Evolutionary conservation across 768 basidiomycete genomes (phyloP), one percentile per base, ranked within the genome.

Genomic region (Tricholoma hemisulphureum): DNA sequence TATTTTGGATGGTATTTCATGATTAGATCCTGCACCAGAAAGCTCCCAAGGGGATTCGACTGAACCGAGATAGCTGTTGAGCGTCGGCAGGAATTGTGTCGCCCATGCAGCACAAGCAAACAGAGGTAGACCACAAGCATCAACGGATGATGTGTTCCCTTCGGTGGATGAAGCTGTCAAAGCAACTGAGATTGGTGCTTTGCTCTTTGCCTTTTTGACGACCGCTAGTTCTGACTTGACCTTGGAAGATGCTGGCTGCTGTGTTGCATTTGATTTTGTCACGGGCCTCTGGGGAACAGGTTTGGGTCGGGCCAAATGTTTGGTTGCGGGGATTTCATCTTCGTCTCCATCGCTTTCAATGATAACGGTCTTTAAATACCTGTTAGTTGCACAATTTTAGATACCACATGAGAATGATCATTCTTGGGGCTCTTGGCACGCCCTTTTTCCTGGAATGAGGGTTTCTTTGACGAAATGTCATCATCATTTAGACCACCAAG

Each of bases 31-130:
- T 29, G 20, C 28, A 16, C 16, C 28, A 23, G 28, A 51, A 28
- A 20, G 20, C 16, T 21, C 49, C 20, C 20, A 51, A 51, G 49
- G 49, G n/a, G 20, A 18, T n/a, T 51, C 21, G 21, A 28, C 20
- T n/a, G 49, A 21, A 28, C 20, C 7, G 26, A 51, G 28, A 28
- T 28, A 28, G 26, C 28, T 18, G 26, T 51, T 21, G 26, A 51
- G 49, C 16, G 49, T 51, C 20, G 49, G 49, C 16, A 51, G 49
- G 49, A 51, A 51, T 51, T 51, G 20, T 29, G 49, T 21, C 26
- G 8, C 26, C 49, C 49, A 51, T n/a, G 16, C 49, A 51, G 49
- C 21, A 51, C 18, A 8, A 29, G 28, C 28, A 21, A 51, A 51
- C n/a, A 21, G 20, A 23, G 49, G 49, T 23, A 45, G 41, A 45